Evolutionary conservation across 768 basidiomycete genomes (phyloP).

Genomic region (Leucocoprinus leucothites): DNA sequence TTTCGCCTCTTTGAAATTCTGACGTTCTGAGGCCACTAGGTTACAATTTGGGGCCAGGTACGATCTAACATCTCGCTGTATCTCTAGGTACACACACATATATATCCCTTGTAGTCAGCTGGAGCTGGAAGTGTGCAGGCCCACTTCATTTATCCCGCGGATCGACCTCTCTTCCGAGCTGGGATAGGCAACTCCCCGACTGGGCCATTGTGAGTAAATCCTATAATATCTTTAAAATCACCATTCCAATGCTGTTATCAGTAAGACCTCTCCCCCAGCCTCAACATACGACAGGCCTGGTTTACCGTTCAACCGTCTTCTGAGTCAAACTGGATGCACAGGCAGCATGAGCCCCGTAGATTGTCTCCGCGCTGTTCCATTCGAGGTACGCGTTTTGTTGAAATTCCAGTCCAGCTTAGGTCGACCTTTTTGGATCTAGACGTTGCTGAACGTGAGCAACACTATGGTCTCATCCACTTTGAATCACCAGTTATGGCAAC

Average conservation of each 20-base stretch:
- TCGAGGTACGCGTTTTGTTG: slow-evolving; percentile 27
- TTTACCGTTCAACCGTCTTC: slow-evolving; percentile 45
- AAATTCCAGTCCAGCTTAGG: not conserved
- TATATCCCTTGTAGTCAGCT: slow-evolving; percentile 36
- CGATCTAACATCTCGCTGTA: not conserved
- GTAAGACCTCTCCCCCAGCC: slow-evolving; percentile 47
- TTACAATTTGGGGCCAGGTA: slow-evolving; percentile 57
- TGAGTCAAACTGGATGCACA: slow-evolving; percentile 44
- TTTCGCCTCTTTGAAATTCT: not conserved
- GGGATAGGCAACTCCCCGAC: slow-evolving; percentile 51
- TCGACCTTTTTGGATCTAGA: slow-evolving; percentile 27
- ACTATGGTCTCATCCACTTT: slow-evolving; percentile 40
- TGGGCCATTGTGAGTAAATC: slow-evolving; percentile 46
- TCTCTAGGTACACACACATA: not conserved
- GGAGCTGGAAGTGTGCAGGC: slow-evolving; percentile 49
- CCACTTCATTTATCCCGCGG: slow-evolving; percentile 42
- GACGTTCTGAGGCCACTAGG: slow-evolving; percentile 23
- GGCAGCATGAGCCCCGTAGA: slow-evolving; percentile 32
- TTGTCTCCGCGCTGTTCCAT: slow-evolving; percentile 46
- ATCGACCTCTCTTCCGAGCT: slow-evolving; percentile 41
- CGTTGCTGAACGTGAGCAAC: slow-evolving; percentile 46
- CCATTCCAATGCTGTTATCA: slow-evolving; percentile 15
- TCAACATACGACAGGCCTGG: slow-evolving; percentile 49
- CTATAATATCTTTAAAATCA: not conserved
- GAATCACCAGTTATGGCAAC: slow-evolving; percentile 57